phyloP scores from a whole-genome alignment of 164 flowering plant genomes.

The Magnolia officinalis region DNA sequence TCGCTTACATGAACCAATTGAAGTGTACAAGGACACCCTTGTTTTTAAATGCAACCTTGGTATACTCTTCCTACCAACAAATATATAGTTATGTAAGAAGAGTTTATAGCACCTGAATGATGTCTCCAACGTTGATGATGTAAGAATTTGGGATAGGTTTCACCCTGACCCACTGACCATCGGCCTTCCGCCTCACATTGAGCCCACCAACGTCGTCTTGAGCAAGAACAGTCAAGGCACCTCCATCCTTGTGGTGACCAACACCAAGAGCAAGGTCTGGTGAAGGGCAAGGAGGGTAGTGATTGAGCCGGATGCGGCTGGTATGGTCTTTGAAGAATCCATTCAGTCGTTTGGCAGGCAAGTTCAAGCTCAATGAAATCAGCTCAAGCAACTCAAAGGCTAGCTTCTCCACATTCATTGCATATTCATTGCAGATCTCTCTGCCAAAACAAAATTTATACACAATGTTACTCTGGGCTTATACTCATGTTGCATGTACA shows the following conservation, averaged over 20 bases:
- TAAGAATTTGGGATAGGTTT: slow-evolving; percentile 42
- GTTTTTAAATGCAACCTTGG: too few species aligned
- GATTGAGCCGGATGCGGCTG: slow-evolving; percentile 31
- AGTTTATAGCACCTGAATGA: slow-evolving; percentile 42
- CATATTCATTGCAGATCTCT: slow-evolving; percentile 22
- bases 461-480: not conserved
- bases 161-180: slow-evolving; percentile 43
- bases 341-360: slow-evolving; percentile 22
- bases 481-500: too few species aligned
- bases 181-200: slow-evolving; percentile 40
- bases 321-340: slow-evolving; percentile 31
- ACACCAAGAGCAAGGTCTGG: slow-evolving; percentile 38
- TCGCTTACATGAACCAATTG: too few species aligned
- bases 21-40: too few species aligned
- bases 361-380: slow-evolving; percentile 27
- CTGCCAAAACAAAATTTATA: slow-evolving; percentile 8
- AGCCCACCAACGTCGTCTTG: slow-evolving; percentile 39
- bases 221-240: slow-evolving; percentile 31
- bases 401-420: slow-evolving; percentile 22
- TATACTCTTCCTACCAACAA: too few species aligned
- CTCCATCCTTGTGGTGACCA: slow-evolving; percentile 38
- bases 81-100: not conserved
- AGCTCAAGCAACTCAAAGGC: slow-evolving; percentile 24
- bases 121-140: slow-evolving; percentile 54
- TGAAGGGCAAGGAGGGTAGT: slow-evolving; percentile 39